Percentiles rank a stretch among this genome's conserved stretches.
These are phyloP conservation scores for apple (Malus domestica) DNA, from an alignment of 306 rosid species.

Conservation along the genomic window DNA sequence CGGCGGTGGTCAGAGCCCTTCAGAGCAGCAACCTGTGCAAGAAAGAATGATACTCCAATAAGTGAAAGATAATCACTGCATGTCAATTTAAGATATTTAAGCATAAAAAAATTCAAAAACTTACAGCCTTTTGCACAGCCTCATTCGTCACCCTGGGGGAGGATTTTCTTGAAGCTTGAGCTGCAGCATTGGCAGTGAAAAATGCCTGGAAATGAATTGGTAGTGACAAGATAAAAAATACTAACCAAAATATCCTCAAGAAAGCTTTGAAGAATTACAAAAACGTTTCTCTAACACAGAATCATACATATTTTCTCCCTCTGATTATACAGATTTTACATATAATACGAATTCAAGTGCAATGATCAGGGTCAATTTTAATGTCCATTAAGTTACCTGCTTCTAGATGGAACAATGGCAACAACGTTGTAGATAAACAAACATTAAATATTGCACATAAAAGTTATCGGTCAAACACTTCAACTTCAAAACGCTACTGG, in stretches of 20 bases:
- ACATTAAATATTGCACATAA: not conserved
- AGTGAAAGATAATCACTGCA: not conserved
- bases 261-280: not conserved
- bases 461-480: not conserved
- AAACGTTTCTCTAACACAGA: not conserved
- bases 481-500: not conserved
- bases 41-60: constrained; percentile 14
- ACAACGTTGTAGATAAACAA: not conserved
- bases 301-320: not conserved
- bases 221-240: constrained; percentile 13
- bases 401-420: not conserved
- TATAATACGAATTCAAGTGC: not conserved
- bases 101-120: constrained; percentile 16
- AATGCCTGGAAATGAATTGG: constrained; percentile 41
- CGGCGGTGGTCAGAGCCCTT: constrained; percentile 68
- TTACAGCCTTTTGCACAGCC: constrained; percentile 76
- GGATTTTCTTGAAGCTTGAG: constrained; percentile 73
- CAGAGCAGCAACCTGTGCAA: constrained; percentile 63
- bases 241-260: not conserved
- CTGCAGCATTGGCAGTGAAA: constrained; percentile 59
- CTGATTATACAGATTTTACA: too few species aligned
- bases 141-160: constrained; percentile 76
- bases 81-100: not conserved
- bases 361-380: not conserved
- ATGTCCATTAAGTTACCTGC: not conserved